Base-by-base conservation (phyloP, 345 rosid genomes). In the Rhodamnia rubescens region DNA sequence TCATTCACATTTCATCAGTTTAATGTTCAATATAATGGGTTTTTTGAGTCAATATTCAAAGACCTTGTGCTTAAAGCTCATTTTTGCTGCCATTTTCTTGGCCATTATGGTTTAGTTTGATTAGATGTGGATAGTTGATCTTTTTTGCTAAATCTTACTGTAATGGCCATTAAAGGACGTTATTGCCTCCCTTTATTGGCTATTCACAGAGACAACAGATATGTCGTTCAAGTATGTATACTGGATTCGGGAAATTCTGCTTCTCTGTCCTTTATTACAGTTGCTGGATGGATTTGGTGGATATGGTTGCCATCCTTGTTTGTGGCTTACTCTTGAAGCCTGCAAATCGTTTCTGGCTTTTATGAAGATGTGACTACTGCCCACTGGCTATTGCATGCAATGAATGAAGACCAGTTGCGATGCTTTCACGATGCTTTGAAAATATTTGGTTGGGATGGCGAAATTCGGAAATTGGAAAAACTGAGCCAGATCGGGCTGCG, bases 1-100 rank as follows among this genome's bases (percentile, higher is more conserved):
- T 86, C 69, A 82, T 82, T 86, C 89, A 85, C 83, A 47, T 64
- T 53, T 84, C 82, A 85, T 89, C 83, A 82, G 49, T 58, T 85
- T 82, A 22, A 54, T 81, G 84, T 85, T 81, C 78, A 82, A 56
- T 69, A 57, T 74, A 83, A 54, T 75, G 58, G 80, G 52, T 57
- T 83, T 85, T 69, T 85, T 86, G 58, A 69, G 84, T 78, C 83
- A 58, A 83, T 81, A n/a, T 47, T 78, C n/a, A 14, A 56, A 42
- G 58, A 36, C 36, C 78, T 8, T 5, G 27, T 58, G 64, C 58
- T n/a, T 61, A 49, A 42, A 52, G 55, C 24, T 59, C 40, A n/a
- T 50, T 29, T 53, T 74, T 74, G 69, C 26, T 56, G 13, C 82
- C 18, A 27, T 74, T 78, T 32, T 75, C 44, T 75, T 78, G 29